Evolutionary conservation across 108 stramenopile species (phyloP).

Genomic region (Mayamaea pseudoterrestris): DNA sequence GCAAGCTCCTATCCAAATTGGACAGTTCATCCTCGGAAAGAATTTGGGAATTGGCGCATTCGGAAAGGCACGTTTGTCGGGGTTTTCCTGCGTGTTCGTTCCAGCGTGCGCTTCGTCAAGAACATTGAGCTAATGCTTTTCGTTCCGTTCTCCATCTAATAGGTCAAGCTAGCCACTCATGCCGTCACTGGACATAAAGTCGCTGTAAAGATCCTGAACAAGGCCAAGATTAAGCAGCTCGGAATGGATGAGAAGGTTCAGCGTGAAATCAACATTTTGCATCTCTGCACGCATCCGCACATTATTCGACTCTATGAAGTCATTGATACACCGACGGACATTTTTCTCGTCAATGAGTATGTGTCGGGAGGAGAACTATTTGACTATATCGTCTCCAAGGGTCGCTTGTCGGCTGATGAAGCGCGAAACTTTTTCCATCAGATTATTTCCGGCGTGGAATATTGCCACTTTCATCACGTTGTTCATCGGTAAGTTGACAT

Average conservation of each 20-base stretch:
- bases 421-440: conserved; percentile 98
- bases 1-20: conserved; percentile 88
- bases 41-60: conserved; percentile 99
- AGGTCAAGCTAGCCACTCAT: conserved; percentile 95
- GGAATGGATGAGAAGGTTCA: conserved; percentile 99
- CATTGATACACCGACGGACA: conserved; percentile 97
- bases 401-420: conserved; percentile 89
- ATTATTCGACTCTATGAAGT: conserved; percentile 97
- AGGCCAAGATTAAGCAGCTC: conserved; percentile 94
- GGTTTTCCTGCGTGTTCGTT: conserved; percentile 2
- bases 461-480: conserved; percentile 98
- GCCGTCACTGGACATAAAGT: conserved; percentile 97
- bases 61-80: conserved; percentile 76
- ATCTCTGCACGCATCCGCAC: conserved; percentile 97
- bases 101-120: background rate
- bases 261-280: conserved; percentile 98
- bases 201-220: conserved; percentile 99
- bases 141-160: conserved; percentile 7
- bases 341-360: conserved; percentile 98
- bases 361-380: conserved; percentile 98
- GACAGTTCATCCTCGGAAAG: conserved; percentile 95
- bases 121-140: background rate
- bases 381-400: conserved; percentile 97
- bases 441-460: conserved; percentile 96
- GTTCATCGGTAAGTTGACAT: too few relatives aligned